Evolutionary conservation across 345 rosid species (phyloP).

Genomic region (Lenwebbia sp.): DNA sequence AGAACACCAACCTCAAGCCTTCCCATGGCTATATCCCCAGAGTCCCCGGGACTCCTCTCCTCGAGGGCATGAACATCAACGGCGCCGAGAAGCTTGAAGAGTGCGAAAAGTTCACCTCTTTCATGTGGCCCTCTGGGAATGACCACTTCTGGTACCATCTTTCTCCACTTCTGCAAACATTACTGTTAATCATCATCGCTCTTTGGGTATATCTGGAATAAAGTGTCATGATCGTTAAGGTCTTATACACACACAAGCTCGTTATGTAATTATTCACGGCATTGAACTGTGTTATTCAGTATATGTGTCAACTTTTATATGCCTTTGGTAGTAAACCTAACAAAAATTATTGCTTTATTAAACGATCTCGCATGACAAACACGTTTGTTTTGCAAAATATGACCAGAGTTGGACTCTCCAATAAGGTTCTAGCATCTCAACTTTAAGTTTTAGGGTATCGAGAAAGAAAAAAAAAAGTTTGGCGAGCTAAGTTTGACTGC

Average conservation of each 20-base stretch:
- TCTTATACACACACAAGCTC: too few relatives aligned
- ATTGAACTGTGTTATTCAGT: not conserved
- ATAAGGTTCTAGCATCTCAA: not conserved
- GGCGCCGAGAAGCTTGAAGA: slow-evolving; percentile 13
- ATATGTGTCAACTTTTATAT: not conserved
- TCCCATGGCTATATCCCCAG: slow-evolving; percentile 26
- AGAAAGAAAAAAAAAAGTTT: not conserved
- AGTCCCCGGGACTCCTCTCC: slow-evolving; percentile 18
- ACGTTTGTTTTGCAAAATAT: not conserved
- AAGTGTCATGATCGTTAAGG: too few relatives aligned
- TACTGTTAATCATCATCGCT: not conserved
- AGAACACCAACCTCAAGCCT: slow-evolving; percentile 25
- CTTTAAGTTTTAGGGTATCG: not conserved
- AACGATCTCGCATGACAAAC: not conserved
- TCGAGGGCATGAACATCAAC: slow-evolving; percentile 37
- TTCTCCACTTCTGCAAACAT: not conserved
- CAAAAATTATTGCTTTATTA: not conserved
- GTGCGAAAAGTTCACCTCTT: slow-evolving; percentile 17
- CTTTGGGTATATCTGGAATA: not conserved
- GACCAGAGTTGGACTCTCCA: not conserved
- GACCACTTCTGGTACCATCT: slow-evolving; percentile 21
- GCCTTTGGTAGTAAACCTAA: not conserved
- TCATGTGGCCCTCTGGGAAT: slow-evolving; percentile 49
- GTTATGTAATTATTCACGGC: too few relatives aligned
- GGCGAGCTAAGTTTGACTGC: not conserved